phyloP scores from a whole-genome alignment of 2,329 filamentous ascomycete genomes.

The Aspergillus costaricaensis region DNA sequence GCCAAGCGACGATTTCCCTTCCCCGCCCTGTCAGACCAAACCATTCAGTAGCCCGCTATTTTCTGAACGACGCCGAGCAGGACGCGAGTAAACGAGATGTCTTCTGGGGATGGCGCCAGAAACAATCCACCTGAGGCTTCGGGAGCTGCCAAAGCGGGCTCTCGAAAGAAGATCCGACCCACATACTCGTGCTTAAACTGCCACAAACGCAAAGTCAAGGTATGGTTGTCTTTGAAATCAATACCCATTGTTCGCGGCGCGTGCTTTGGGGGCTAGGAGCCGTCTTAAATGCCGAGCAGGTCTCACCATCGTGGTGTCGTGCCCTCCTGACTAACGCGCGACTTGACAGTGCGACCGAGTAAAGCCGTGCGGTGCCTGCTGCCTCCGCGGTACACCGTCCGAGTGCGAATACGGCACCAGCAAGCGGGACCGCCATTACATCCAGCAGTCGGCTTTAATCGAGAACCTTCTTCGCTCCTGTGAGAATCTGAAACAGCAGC shows the following conservation, averaged over 20 bases:
- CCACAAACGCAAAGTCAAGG: constrained; percentile 38
- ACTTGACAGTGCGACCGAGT: constrained; percentile 31
- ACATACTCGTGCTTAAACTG: constrained; percentile 35
- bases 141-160: constrained; percentile 8
- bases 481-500: constrained; percentile 23
- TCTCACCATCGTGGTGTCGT: neutral
- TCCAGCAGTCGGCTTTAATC: constrained; percentile 31
- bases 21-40: neutral
- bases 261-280: neutral
- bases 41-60: neutral
- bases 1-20: neutral
- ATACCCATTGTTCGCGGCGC: neutral
- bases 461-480: constrained; percentile 28
- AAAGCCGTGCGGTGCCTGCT: constrained; percentile 35
- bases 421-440: constrained; percentile 34
- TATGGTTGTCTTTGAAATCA: constrained; percentile 12
- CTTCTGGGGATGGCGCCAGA: neutral
- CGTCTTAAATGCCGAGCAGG: neutral
- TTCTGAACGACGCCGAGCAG: neutral
- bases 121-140: neutral
- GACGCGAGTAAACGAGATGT: neutral
- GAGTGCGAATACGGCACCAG: constrained; percentile 35
- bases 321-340: neutral
- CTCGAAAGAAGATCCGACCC: constrained; percentile 31
- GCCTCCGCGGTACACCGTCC: constrained; percentile 31